These are phyloP conservation scores for barley (Hordeum vulgare) DNA, from an alignment of 176 grass and related monocot species.

Conservation along the genomic window MorexV3_pseudomolecules_assembly NC_058519.1:543423017-543423516, in stretches of 20 bases:
- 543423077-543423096: background rate
- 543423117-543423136: background rate
- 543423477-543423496: background rate
- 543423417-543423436: background rate
- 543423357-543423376: background rate
- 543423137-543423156: constrained; percentile 12
- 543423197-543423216: constrained; percentile 22
- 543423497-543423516: background rate
- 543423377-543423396: background rate
- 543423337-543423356: background rate
- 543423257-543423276: constrained; percentile 10
- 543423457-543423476: background rate
- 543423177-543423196: background rate
- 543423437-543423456: background rate
- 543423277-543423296: constrained; percentile 41
- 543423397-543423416: background rate
- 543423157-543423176: constrained; percentile 5
- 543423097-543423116: background rate
- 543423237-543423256: background rate
- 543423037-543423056: background rate
- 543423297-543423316: background rate
- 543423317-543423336: background rate
- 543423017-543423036: background rate
- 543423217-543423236: constrained; percentile 10
- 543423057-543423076: background rate